These are phyloP conservation scores for Lasiosphaeris hirsuta DNA, from an alignment of 495 filamentous ascomycete genomes.

Conservation along the genomic window DNA sequence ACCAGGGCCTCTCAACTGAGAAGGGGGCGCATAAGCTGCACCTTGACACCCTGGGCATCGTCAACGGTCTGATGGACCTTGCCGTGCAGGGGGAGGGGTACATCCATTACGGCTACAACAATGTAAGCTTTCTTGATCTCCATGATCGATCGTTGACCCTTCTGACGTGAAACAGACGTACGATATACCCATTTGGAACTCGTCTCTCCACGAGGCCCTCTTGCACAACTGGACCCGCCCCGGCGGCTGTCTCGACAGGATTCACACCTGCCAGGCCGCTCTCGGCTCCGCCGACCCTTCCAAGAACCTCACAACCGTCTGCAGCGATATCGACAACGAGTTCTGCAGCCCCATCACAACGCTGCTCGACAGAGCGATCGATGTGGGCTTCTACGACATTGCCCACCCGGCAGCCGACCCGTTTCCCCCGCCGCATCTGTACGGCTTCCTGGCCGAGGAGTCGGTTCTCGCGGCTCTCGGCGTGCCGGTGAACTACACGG, in stretches of 20 bases:
- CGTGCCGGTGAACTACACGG: conserved; percentile 64
- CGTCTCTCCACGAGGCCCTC: conserved; percentile 33
- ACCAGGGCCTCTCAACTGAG: conserved; percentile 42
- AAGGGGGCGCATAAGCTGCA: conserved; percentile 47
- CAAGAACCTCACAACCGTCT: neutral
- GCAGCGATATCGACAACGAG: neutral
- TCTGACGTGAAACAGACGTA: no score
- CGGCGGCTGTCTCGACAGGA: conserved; percentile 46
- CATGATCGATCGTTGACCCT: no score
- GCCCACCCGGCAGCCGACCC: conserved; percentile 46
- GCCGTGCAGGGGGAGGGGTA: conserved; percentile 59
- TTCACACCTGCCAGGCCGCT: conserved; percentile 42
- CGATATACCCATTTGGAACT: conserved; percentile 55
- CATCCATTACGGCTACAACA: conserved; percentile 63
- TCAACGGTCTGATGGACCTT: conserved; percentile 75
- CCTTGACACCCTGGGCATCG: conserved; percentile 53
- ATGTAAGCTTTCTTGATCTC: conserved; percentile 7
- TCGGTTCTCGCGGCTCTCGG: conserved; percentile 60
- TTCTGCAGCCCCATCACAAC: no score
- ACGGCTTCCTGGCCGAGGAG: conserved; percentile 57
- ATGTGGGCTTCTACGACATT: conserved; percentile 53
- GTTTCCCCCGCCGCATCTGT: conserved; percentile 58
- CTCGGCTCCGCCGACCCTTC: neutral
- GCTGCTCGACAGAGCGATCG: no score
- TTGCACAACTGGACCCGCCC: conserved; percentile 25